These are phyloP conservation scores for Solanum lycopersicoides DNA, from an alignment of 257 asterid species.

Conservation along the genomic window DNA sequence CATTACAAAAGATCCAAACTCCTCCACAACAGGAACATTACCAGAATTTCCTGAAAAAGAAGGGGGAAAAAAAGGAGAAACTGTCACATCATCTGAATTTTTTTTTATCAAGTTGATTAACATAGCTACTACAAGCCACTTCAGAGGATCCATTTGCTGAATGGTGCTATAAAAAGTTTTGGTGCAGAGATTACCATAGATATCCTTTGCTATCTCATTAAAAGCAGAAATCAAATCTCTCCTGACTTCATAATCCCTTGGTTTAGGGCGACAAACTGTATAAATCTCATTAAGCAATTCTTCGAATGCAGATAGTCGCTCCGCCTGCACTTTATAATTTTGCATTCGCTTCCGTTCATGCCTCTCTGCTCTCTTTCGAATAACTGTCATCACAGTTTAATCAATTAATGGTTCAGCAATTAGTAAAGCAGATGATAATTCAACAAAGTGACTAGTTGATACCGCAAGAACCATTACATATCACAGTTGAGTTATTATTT, in stretches of 20 bases:
- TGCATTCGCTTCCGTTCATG: conserved; percentile 50
- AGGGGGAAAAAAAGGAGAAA: not conserved
- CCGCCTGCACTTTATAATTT: conserved; percentile 29
- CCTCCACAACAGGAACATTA: conserved; percentile 67
- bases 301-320: conserved; percentile 33
- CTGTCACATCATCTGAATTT: not conserved
- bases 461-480: not conserved
- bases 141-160: not conserved
- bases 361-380: conserved; percentile 61
- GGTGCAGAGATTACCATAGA: conserved; percentile 41
- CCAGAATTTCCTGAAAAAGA: conserved; percentile 38
- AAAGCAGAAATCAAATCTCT: conserved; percentile 57
- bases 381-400: conserved; percentile 31
- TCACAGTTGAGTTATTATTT: not conserved
- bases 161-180: not conserved
- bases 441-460: not conserved
- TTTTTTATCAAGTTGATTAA: not conserved
- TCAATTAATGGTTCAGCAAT: not conserved
- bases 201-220: conserved; percentile 71
- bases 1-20: conserved; percentile 90
- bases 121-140: not conserved
- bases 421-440: not conserved
- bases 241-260: conserved; percentile 53
- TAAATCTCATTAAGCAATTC: conserved; percentile 53
- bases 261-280: conserved; percentile 46